A percentile compares a stretch with the other conserved stretches of the same genome.
Evolutionary conservation across 441 rosid genomes (phyloP).

Genomic region (Gossypium schwendimanii): DNA sequence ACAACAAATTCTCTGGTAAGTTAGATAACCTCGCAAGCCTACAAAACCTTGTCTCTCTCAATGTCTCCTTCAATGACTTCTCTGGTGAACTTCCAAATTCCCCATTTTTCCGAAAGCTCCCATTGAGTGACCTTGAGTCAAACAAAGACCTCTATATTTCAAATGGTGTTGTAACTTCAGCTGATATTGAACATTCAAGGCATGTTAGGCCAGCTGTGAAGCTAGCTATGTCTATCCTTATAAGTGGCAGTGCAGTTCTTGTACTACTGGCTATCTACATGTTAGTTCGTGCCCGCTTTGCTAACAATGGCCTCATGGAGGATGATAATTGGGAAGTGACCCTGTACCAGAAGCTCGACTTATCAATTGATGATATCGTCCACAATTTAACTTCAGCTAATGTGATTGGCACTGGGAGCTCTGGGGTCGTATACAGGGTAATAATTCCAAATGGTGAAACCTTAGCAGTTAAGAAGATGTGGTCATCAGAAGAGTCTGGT

Average conservation of each 20-base stretch:
- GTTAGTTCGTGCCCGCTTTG: conserved; percentile 38
- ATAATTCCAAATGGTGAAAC: conserved; percentile 59
- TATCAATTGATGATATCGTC: conserved; percentile 62
- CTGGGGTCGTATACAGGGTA: conserved; percentile 83
- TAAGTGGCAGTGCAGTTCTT: conserved; percentile 57
- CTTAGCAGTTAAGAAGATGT: conserved; percentile 87
- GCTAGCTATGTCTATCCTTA: conserved; percentile 53
- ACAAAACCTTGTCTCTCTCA: conserved; percentile 76
- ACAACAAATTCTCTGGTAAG: conserved; percentile 61
- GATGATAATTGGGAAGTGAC: conserved; percentile 65
- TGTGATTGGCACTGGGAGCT: conserved; percentile 93
- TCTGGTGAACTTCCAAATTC: conserved; percentile 77
- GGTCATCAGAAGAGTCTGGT: conserved; percentile 77
- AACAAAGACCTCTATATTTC: conserved; percentile 61
- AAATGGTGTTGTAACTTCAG: conserved; percentile 33
- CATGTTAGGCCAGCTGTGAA: conserved; percentile 45
- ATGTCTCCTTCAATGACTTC: conserved; percentile 77
- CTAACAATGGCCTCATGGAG: conserved; percentile 27
- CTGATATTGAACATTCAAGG: conserved; percentile 27
- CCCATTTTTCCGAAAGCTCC: conserved; percentile 65
- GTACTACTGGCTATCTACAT: conserved; percentile 53
- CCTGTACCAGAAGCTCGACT: conserved; percentile 74
- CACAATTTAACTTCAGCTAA: conserved; percentile 57
- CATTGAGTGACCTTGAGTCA: conserved; percentile 58
- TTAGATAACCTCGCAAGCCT: conserved; percentile 51